Base-by-base conservation (phyloP, 2,329 filamentous ascomycete species). In the Biscogniauxia sp. region DNA sequence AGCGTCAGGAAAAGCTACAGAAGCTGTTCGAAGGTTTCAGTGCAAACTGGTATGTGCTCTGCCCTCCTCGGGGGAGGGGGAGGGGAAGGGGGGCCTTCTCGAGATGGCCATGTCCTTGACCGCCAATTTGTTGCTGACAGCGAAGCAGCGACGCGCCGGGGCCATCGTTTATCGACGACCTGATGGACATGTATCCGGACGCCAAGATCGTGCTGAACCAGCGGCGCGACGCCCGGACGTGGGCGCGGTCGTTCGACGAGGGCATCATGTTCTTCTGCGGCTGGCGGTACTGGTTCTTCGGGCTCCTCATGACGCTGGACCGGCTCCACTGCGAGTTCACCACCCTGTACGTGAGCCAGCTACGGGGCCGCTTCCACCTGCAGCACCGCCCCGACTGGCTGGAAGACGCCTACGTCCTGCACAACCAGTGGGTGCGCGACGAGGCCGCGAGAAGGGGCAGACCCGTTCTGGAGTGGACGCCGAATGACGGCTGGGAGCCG, bases 401-500 rank as follows among this genome's bases (percentile, higher is more conserved):
- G 28, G 13, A 20, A 8, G 45, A 54, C 32, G 50, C 65, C 15
- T 72, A 70, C 61, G 64, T 66, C 25, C 51, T n/a, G n/a, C 58
- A 70, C 62, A 55, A 70, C 65, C 62, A 61, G 8, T 66, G 65
- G 17, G 69, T 76, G 0, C 63, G 69, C 15, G 58, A 61, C 1
- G 71, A 75, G 26, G 74, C 74, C 2, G 68, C 61, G 61, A 72
- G 69, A 58, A 64, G 73, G 2, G 70, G 70, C 3, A 70, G 71
- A 13, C 26, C 41, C 0, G 56, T 66, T 15, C 45, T 60, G 53
- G 74, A 77, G 64, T 75, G 73, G 56, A 69, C 74, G 59, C 70
- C 75, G 0, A 68, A 73, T 55, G 74, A 80, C 41, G 78, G 77
- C 0, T 82, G 79, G 79, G 73, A 70, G 41, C 76, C 76, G 9